Conservation (phyloP, 768 basidiomycete genomes). For the Pleurotus djamor region DNA sequence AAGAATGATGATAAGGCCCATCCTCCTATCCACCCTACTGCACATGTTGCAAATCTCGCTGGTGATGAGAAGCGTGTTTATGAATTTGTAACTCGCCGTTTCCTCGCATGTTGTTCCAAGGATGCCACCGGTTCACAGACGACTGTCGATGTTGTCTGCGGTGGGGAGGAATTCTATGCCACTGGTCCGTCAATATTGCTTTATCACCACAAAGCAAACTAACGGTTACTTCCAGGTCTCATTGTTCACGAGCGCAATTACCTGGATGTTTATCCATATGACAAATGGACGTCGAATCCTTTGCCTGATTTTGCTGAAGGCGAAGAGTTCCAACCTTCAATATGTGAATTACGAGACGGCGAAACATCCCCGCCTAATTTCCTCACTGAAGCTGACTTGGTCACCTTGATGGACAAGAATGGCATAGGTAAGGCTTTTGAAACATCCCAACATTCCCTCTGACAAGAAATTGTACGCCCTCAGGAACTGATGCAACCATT, state of each 20-base stretch:
- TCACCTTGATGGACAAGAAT: slow-evolving; percentile 97
- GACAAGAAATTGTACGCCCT: neutral
- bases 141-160: slow-evolving; percentile 83
- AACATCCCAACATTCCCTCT: neutral
- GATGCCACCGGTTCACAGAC: slow-evolving; percentile 93
- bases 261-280: slow-evolving; percentile 91
- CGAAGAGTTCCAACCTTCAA: slow-evolving; percentile 80
- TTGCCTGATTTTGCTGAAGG: slow-evolving; percentile 86
- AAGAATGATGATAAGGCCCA: slow-evolving; percentile 98
- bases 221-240: slow-evolving; percentile 51
- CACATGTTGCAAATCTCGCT: slow-evolving; percentile 72
- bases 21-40: slow-evolving; percentile 97
- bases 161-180: slow-evolving; percentile 82
- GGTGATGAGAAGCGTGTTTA: slow-evolving; percentile 94
- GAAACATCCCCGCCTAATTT: slow-evolving; percentile 76
- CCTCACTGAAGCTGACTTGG: slow-evolving; percentile 95
- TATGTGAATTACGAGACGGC: slow-evolving; percentile 83
- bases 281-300: slow-evolving; percentile 85
- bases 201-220: neutral
- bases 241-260: slow-evolving; percentile 84
- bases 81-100: slow-evolving; percentile 89
- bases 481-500: slow-evolving; percentile 98
- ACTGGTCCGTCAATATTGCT: slow-evolving; percentile 53
- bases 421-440: slow-evolving; percentile 74
- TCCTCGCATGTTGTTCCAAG: slow-evolving; percentile 90